Base-by-base conservation (phyloP, 1,139 yeast genomes). In the Yamadazyma friedrichii region DNA sequence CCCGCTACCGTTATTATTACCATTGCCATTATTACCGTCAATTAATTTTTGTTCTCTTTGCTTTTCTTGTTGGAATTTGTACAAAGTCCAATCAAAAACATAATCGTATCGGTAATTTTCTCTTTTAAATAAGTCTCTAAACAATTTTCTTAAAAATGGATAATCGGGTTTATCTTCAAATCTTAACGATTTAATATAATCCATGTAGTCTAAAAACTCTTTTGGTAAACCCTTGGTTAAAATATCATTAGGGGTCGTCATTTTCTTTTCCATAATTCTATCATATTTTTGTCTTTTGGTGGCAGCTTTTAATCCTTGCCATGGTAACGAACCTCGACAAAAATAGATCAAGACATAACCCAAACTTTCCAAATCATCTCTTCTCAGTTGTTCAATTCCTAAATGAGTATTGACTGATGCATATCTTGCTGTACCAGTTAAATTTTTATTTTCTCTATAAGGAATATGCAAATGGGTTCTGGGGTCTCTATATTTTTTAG, bases 281-380 rank as follows among this genome's bases (percentile, higher is more conserved):
- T 91, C 97, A 65, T 93, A 93, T 67, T 93, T 93, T 64, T 93
- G 98, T 65, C 95, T 84, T 71, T 93, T 93, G 13, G 98, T 89
- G 35, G 93, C 95, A 27, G 98, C 98, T 64, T 89, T 89, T 56
- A 93, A 79, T 11, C 98, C 98, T 69, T 93, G 98, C 98, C 98
- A 93, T 41, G 98, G 98, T 58, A 93, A 74, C 16, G 94, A 87
- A 31, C 98, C 98, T 49, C 96, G 81, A 63, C 95, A 83, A 62
- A 93, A 93, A 67, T 93, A 93, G 56, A 93, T 88, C 58, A 93
- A 80, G 34, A 93, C 98, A 62, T 93, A 93, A 32, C 98, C 98
- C 63, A 93, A 77, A 51, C 95, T 84, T 67, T 93, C 98, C 67
- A 93, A 79, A 64, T 93, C 98, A 64, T 93, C 98, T 62, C 98